Evolutionary conservation across 345 rosid genomes (phyloP).

Genomic region (Salix udensis): DNA sequence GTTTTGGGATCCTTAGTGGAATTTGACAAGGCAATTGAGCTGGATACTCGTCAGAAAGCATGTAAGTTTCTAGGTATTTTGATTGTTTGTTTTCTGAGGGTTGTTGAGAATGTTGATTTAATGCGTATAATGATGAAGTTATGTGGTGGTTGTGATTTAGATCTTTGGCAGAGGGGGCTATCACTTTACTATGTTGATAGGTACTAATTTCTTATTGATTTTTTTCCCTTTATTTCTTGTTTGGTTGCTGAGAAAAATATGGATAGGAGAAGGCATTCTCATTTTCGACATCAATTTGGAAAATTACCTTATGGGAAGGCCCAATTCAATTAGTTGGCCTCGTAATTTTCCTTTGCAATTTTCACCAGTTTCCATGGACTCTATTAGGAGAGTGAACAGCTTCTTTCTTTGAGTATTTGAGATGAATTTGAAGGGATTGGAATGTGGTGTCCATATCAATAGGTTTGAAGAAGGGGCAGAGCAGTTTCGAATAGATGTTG

Average conservation of each 20-base stretch:
- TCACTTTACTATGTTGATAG: constrained; percentile 64
- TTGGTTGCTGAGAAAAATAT: neutral
- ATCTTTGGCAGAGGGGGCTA: constrained; percentile 72
- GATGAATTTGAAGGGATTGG: constrained; percentile 8
- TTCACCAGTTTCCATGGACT: neutral
- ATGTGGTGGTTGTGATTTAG: constrained; percentile 24
- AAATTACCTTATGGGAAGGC: neutral
- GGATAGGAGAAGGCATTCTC: neutral
- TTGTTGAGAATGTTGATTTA: neutral
- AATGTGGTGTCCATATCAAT: constrained; percentile 4
- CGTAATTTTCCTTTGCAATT: neutral
- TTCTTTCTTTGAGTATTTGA: neutral
- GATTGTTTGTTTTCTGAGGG: neutral
- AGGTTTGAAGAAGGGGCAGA: constrained; percentile 89
- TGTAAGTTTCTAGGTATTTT: constrained; percentile 43
- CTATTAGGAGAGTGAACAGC: neutral
- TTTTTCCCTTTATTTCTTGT: neutral
- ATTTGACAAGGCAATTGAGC: constrained; percentile 70
- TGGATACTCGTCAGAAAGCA: constrained; percentile 78
- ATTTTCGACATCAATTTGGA: neutral
- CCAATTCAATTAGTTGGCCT: neutral
- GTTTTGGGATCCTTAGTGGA: constrained; percentile 63
- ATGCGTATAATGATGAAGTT: neutral
- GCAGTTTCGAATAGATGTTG: constrained; percentile 91
- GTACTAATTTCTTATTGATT: constrained; percentile 21